A percentile compares a stretch with the other conserved stretches of the same genome.
Evolutionary conservation across 257 asterid species (phyloP).

Genomic region (Solanum chilense): DNA sequence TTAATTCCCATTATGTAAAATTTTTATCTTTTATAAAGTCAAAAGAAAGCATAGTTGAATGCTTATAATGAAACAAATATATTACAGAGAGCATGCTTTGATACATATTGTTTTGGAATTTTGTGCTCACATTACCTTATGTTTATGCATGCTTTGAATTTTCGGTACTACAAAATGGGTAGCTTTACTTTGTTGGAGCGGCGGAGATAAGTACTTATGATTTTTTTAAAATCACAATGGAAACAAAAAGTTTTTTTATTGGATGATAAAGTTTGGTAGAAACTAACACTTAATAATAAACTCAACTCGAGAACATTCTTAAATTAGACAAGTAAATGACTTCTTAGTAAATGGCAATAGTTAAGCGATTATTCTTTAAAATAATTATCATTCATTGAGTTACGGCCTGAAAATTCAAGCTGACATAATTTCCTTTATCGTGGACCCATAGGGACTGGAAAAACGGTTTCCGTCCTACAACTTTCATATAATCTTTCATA

Average conservation of each 20-base stretch:
- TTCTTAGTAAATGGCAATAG: neutral
- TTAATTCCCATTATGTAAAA: neutral
- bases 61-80: neutral
- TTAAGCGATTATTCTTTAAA: neutral
- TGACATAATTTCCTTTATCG: neutral
- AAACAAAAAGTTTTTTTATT: neutral
- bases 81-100: neutral
- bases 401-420: neutral
- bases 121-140: neutral
- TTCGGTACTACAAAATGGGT: neutral
- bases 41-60: neutral
- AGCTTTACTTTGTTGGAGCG: neutral
- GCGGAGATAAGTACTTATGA: neutral
- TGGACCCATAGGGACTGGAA: neutral
- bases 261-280: neutral
- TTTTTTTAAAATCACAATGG: neutral
- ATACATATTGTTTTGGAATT: conserved; percentile 1
- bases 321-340: neutral
- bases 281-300: neutral
- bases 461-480: neutral
- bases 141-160: neutral
- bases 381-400: neutral
- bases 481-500: neutral
- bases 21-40: neutral
- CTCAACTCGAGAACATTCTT: neutral